Base-by-base conservation (phyloP, 1,284 basidiomycete genomes). In the Heterobasidion irregulare region DNA sequence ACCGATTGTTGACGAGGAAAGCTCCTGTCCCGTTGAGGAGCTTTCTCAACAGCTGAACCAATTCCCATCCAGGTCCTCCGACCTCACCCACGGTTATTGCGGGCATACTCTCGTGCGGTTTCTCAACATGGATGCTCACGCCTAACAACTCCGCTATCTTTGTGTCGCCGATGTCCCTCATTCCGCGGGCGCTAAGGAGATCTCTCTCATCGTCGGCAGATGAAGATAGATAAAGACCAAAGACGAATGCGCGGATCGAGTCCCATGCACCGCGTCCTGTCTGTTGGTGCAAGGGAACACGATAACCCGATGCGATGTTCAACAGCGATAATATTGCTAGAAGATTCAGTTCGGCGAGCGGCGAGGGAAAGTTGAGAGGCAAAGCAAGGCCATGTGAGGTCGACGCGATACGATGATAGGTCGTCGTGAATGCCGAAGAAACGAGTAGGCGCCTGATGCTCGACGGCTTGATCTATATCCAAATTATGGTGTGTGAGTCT, bases 271-370 rank as follows among this genome's bases (percentile, higher is more conserved):
- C 90, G 41, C 87, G 79, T 13, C 83, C 80, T 8, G 84, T 83
- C 54, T 81, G 78, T 33, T 71, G 67, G 66, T 90, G 89, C 43
- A 94, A 75, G 1, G 84, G 80, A 6, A 77, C 72, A 33, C 89
- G 83, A 66, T 89, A 93, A 35, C 88, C 88, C 1, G 87, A 89
- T 8, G 78, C 87, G 66, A 92, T 89, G 66, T 92, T 92, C 36
- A 94, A 75, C 8, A 93, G 74, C 1, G 84, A 82, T 43, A 93
- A 77, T 6, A 88, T 68, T 36, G 83, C 81, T 36, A 91, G 70
- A 46, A 92, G 72, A 68, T 91, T 91, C 58, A 92, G 72, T 68
- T 93, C 87, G 44, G 84, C 77, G 19, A 83, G 68, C 34, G 75
- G 67, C 0, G 85, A 84, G 43, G 86, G 74, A 64, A 92, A 93